Conservation (phyloP, 306 rosid species). For the Albizia julibrissin region DNA sequence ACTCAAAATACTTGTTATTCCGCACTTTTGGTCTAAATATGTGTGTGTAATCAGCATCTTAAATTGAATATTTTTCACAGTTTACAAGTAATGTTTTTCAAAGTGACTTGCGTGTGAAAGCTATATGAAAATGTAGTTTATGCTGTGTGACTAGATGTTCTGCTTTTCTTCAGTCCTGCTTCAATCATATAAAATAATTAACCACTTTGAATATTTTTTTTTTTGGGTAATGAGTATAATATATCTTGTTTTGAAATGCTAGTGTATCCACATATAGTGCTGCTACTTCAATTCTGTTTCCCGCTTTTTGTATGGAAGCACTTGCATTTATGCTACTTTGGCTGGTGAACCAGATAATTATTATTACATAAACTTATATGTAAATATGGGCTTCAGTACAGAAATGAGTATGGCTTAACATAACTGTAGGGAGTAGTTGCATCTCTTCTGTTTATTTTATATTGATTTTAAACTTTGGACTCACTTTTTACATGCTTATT, state of each 20-base stretch:
- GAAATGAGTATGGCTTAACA: neutral
- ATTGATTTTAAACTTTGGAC: too few relatives aligned
- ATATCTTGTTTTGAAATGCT: neutral
- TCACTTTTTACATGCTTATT: too few relatives aligned
- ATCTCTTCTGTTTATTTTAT: too few relatives aligned
- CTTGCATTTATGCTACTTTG: constrained; percentile 9
- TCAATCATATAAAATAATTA: neutral
- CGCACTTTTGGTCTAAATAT: constrained; percentile 3
- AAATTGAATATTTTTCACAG: neutral
- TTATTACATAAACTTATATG: constrained; percentile 13
- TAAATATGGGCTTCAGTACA: constrained; percentile 1
- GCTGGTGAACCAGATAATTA: neutral
- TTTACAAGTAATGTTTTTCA: constrained; percentile 14
- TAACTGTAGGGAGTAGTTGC: neutral
- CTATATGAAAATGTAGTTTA: neutral
- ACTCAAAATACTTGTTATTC: neutral
- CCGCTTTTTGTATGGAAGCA: neutral
- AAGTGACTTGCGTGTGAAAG: neutral
- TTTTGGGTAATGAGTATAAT: neutral
- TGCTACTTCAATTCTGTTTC: neutral
- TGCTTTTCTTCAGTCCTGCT: neutral
- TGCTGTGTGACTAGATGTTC: neutral
- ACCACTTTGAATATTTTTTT: neutral
- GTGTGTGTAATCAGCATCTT: too few relatives aligned
- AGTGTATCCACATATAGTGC: neutral